Conservation (phyloP, 345 rosid genomes). For the Luvunga scandens region DNA sequence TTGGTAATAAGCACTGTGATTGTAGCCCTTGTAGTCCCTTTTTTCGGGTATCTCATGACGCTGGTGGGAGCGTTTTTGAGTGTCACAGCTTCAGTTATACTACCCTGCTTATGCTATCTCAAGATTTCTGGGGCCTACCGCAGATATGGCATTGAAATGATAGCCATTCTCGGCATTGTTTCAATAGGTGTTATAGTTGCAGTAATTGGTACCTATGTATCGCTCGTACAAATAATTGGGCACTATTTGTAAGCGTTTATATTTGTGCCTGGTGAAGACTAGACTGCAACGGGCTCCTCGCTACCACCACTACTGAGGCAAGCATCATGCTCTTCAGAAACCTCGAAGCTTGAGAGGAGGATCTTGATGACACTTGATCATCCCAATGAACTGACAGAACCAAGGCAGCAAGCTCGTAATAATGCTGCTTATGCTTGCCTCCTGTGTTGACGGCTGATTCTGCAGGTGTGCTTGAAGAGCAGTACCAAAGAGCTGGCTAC, state of each 20-base stretch:
- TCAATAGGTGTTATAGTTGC: conserved; percentile 33
- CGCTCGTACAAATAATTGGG: conserved; percentile 36
- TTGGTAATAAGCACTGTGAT: conserved; percentile 47
- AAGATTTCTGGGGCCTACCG: conserved; percentile 46
- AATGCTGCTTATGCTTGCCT: too few species aligned
- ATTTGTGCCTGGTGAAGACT: too few species aligned
- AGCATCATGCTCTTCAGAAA: too few species aligned
- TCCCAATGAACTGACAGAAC: too few species aligned
- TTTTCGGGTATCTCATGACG: conserved; percentile 51
- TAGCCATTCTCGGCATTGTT: conserved; percentile 27
- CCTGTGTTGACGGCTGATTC: too few species aligned
- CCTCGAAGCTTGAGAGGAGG: too few species aligned
- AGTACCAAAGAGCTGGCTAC: too few species aligned
- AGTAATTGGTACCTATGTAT: conserved; percentile 49
- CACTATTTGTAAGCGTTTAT: conserved; percentile 12
- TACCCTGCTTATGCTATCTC: conserved; percentile 54
- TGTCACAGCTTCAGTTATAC: conserved; percentile 40
- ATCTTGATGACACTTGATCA: too few species aligned
- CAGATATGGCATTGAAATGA: conserved; percentile 32
- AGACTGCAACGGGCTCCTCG: too few species aligned
- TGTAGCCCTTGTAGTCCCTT: conserved; percentile 50
- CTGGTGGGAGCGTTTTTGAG: conserved; percentile 66
- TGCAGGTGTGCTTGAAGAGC: too few species aligned
- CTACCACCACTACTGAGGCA: too few species aligned
- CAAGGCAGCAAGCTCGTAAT: too few species aligned